phyloP scores from a whole-genome alignment of 495 filamentous ascomycete species.

The Chaetomidium leptoderma region DNA sequence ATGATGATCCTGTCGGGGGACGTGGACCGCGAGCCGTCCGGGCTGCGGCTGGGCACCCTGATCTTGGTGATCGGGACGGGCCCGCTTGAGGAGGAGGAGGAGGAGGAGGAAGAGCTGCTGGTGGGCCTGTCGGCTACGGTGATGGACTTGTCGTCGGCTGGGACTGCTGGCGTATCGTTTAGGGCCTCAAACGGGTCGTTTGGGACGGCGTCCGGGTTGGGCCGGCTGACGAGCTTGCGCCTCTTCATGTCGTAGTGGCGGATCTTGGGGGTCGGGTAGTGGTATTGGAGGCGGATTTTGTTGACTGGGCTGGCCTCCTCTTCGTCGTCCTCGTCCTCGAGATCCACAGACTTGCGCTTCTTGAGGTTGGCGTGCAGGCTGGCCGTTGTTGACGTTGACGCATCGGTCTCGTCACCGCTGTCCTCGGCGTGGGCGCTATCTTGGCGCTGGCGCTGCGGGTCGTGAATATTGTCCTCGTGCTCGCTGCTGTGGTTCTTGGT shows the following conservation, averaged over 20 bases:
- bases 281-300: slow-evolving; percentile 25
- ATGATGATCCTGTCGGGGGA: slow-evolving; percentile 12
- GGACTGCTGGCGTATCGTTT: background rate
- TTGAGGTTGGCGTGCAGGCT: slow-evolving; percentile 20
- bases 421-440: background rate
- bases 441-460: background rate
- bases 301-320: slow-evolving; percentile 12
- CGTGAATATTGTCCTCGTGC: background rate
- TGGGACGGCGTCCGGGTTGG: slow-evolving; percentile 15
- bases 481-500: slow-evolving; percentile 11
- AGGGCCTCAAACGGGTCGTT: slow-evolving; percentile 7
- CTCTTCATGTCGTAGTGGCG: slow-evolving; percentile 16
- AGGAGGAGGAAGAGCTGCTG: slow-evolving; percentile 4
- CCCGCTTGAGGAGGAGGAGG: background rate
- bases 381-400: slow-evolving; percentile 23
- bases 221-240: slow-evolving; percentile 12
- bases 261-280: slow-evolving; percentile 10
- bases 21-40: slow-evolving; percentile 7
- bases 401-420: slow-evolving; percentile 23
- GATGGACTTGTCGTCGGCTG: background rate
- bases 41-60: slow-evolving; percentile 16
- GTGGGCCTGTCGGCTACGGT: background rate
- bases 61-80: slow-evolving; percentile 25
- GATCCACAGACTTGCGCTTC: slow-evolving; percentile 25
- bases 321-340: background rate